phyloP scores from a whole-genome alignment of 176 grass and related monocot species.

The Tuctoria greenei region DNA sequence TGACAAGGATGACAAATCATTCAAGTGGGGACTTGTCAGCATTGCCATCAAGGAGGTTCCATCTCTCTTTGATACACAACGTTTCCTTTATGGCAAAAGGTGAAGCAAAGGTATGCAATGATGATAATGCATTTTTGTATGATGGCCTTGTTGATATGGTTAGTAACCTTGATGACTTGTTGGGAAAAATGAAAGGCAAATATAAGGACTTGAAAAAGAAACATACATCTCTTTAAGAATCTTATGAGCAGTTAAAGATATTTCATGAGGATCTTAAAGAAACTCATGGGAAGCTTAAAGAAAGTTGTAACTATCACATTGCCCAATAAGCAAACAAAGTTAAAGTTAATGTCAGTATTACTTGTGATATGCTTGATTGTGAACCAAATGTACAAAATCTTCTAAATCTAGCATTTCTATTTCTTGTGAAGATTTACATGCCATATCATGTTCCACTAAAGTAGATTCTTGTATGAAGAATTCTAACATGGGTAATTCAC shows the following conservation, averaged over 20 bases:
- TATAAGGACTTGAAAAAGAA: background rate
- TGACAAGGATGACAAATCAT: background rate
- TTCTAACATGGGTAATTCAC: no score
- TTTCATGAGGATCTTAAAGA: background rate
- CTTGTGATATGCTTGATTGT: background rate
- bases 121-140: background rate
- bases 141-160: background rate
- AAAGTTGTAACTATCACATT: background rate
- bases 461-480: background rate
- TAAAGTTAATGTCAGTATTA: background rate
- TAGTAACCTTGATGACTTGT: background rate
- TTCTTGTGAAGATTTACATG: background rate
- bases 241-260: background rate
- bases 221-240: background rate
- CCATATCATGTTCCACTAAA: background rate
- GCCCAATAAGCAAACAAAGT: background rate
- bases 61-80: background rate
- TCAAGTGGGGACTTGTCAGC: background rate
- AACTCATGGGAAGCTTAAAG: background rate
- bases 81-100: background rate
- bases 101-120: background rate
- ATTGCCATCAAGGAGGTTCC: background rate
- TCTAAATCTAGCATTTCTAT: background rate
- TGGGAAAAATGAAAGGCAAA: background rate
- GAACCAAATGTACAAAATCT: no score